Evolutionary conservation across 1,139 yeast species (phyloP).

Genomic region (Debaryomycetaceae sp.): DNA sequence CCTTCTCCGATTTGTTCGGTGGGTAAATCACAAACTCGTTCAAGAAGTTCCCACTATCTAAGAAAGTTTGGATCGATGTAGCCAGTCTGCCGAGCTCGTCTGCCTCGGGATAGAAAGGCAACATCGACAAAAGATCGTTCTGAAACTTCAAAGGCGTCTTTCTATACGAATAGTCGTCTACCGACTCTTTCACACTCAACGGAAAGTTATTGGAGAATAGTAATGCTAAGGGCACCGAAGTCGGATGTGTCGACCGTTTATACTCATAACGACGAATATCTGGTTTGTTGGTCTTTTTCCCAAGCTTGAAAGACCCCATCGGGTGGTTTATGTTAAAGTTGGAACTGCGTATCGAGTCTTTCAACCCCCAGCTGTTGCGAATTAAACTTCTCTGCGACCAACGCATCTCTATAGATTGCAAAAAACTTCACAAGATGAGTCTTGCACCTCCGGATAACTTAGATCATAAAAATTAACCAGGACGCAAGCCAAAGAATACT

Average conservation of each 20-base stretch:
- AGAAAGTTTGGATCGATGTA: constrained; percentile 30
- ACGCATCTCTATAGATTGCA: background rate
- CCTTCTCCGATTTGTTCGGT: constrained; percentile 23
- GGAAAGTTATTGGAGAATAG: constrained; percentile 58
- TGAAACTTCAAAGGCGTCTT: constrained; percentile 48
- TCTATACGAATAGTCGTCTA: constrained; percentile 45
- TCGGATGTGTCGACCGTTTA: constrained; percentile 55
- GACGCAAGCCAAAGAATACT: too few relatives aligned
- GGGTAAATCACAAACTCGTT: constrained; percentile 66
- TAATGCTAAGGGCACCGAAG: constrained; percentile 56
- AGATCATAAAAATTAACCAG: too few relatives aligned
- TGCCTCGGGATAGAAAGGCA: constrained; percentile 38
- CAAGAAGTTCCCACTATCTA: constrained; percentile 44
- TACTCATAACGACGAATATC: constrained; percentile 14
- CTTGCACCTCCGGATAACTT: too few relatives aligned
- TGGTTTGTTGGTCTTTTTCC: background rate
- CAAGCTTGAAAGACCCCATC: background rate
- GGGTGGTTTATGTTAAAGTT: constrained; percentile 1
- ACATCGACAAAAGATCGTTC: constrained; percentile 42
- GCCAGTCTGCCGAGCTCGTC: constrained; percentile 31
- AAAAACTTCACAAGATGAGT: too few relatives aligned
- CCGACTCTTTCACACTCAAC: constrained; percentile 47
- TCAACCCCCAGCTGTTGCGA: background rate
- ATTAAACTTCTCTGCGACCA: background rate
- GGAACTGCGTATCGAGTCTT: constrained; percentile 1